Conservation (phyloP, 352 stramenopile species). For the Stramenopiles sp. region DNA sequence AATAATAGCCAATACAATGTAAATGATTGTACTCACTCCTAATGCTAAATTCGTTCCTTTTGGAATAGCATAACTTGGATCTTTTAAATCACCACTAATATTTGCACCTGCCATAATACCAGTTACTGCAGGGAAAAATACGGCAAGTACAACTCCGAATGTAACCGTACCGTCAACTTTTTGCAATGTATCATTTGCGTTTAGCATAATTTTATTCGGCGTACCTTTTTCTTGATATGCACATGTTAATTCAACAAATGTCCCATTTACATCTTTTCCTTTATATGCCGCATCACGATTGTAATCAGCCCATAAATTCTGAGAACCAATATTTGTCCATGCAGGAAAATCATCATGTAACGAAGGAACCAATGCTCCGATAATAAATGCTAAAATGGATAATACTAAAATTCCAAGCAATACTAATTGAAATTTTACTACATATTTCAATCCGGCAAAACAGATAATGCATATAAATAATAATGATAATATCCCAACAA, state of each 20-base stretch:
- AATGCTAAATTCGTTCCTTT: conserved; percentile 30
- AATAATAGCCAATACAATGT: conserved; percentile 20
- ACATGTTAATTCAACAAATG: no score
- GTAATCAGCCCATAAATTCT: no score
- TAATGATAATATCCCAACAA: conserved; percentile 11
- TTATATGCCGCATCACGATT: no score
- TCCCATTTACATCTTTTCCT: no score
- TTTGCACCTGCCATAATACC: conserved; percentile 47
- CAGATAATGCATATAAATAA: conserved; percentile 12
- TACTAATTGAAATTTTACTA: conserved; percentile 15
- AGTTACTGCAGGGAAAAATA: conserved; percentile 30
- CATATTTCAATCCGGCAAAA: conserved; percentile 11
- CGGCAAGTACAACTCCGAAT: conserved; percentile 5
- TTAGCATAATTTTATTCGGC: background rate
- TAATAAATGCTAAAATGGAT: no score
- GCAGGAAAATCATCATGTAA: no score
- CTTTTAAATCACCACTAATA: no score
- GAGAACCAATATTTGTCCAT: no score
- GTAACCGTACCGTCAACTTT: conserved; percentile 11
- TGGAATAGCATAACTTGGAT: conserved; percentile 32
- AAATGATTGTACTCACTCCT: conserved; percentile 5
- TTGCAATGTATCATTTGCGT: background rate
- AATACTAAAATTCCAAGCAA: conserved; percentile 14
- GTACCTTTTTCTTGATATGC: background rate
- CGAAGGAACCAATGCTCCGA: conserved; percentile 12